phyloP scores from a whole-genome alignment of 192 early-diverging fungal genomes.

The Diversispora epigaea region DNA sequence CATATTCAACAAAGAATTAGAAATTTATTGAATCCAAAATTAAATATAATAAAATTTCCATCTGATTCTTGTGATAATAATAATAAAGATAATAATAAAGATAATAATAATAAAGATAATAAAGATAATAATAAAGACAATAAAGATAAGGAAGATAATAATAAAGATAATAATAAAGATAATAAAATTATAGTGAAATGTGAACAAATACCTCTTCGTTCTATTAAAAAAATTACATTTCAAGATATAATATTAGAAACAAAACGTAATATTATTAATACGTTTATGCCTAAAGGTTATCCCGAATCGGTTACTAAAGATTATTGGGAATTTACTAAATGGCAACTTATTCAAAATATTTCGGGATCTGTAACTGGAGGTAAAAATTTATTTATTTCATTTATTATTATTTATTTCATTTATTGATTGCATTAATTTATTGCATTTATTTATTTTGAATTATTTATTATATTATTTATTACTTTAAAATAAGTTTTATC shows the following conservation, averaged over 20 bases:
- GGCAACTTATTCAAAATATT: constrained; percentile 78
- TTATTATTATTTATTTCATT: constrained; percentile 7
- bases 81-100: too few relatives aligned
- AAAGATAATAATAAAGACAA: neutral
- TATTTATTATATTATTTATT: neutral
- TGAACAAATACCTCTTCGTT: neutral
- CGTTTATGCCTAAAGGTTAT: constrained; percentile 78
- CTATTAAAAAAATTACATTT: constrained; percentile 4
- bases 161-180: neutral
- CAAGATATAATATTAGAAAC: constrained; percentile 6
- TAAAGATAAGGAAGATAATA: neutral
- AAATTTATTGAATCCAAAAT: constrained; percentile 3
- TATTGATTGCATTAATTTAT: neutral
- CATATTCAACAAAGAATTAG: constrained; percentile 3
- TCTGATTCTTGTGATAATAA: too few relatives aligned
- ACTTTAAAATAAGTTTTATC: constrained; percentile 59
- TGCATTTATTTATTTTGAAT: constrained; percentile 35
- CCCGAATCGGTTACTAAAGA: constrained; percentile 70
- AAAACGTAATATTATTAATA: constrained; percentile 31
- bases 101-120: too few relatives aligned
- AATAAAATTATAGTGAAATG: neutral
- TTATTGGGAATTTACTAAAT: constrained; percentile 73
- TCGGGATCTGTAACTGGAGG: constrained; percentile 74
- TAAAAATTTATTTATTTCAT: constrained; percentile 22
- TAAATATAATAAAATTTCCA: constrained; percentile 5